Evolutionary conservation across 73 alveolate genomes (phyloP).

Genomic region (Blepharisma japonicum): DNA sequence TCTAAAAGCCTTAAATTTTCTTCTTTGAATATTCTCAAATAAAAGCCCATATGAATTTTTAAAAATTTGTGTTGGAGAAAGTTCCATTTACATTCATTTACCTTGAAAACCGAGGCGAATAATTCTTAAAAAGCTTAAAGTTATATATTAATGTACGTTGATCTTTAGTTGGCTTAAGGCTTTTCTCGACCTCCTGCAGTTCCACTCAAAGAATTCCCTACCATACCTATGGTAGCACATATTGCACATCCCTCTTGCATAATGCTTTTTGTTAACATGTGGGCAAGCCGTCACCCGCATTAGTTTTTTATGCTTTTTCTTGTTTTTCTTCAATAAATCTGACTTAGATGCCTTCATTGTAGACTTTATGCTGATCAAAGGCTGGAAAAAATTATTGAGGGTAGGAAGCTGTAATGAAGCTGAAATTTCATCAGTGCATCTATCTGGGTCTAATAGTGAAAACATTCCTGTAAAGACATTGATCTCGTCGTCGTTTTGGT

Average conservation of each 20-base stretch:
- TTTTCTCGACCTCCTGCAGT: conserved; percentile 63
- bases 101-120: too few species aligned
- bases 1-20: too few species aligned
- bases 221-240: conserved; percentile 84
- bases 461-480: too few species aligned
- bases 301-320: not conserved
- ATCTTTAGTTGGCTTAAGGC: not conserved
- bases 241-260: conserved; percentile 93
- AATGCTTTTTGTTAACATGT: conserved; percentile 78
- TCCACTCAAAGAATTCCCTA: conserved; percentile 72
- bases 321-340: not conserved
- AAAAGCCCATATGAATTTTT: too few species aligned
- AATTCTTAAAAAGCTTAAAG: too few species aligned
- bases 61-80: too few species aligned
- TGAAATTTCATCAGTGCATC: not conserved
- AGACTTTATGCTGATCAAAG: too few species aligned
- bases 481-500: too few species aligned
- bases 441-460: not conserved
- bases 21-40: too few species aligned
- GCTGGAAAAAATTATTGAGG: conserved; percentile 5
- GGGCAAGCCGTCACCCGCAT: conserved; percentile 47
- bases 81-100: too few species aligned
- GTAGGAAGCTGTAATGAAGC: not conserved
- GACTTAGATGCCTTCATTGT: too few species aligned
- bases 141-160: too few species aligned